These are phyloP conservation scores for Aspergillus saccharolyticus DNA, from an alignment of 495 filamentous ascomycete species.

Conservation along the genomic window DNA sequence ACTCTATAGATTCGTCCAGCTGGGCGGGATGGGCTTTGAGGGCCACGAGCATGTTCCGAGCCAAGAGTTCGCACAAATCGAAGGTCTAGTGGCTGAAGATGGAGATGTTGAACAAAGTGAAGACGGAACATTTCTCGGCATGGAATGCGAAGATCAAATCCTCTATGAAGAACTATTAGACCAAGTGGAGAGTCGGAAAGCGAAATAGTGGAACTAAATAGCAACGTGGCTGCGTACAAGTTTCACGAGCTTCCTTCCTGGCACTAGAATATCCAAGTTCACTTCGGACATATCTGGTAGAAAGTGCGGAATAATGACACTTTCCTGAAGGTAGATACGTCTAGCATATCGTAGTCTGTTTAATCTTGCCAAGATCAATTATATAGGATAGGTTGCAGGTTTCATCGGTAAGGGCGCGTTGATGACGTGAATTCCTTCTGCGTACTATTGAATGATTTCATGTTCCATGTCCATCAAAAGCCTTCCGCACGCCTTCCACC, in stretches of 20 bases:
- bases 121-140: not conserved
- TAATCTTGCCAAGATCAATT: not conserved
- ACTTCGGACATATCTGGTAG: too few species aligned
- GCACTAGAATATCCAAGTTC: too few species aligned
- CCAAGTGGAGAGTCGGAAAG: not conserved
- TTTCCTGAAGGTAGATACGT: too few species aligned
- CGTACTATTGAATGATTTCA: too few species aligned
- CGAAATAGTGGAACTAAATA: not conserved
- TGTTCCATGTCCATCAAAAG: too few species aligned
- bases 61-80: not conserved
- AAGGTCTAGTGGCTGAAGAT: not conserved
- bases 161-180: not conserved
- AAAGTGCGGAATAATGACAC: too few species aligned
- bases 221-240: not conserved
- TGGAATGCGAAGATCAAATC: not conserved
- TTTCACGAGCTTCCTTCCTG: too few species aligned
- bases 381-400: not conserved
- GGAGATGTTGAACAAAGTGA: not conserved
- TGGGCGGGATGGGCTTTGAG: not conserved
- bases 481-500: too few species aligned
- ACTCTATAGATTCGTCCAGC: not conserved
- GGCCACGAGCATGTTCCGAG: not conserved
- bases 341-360: not conserved
- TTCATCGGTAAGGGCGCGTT: not conserved
- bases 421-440: too few species aligned